phyloP scores from a whole-genome alignment of 2,329 filamentous ascomycete genomes.

The Berkeleyomyces rouxiae region DNA sequence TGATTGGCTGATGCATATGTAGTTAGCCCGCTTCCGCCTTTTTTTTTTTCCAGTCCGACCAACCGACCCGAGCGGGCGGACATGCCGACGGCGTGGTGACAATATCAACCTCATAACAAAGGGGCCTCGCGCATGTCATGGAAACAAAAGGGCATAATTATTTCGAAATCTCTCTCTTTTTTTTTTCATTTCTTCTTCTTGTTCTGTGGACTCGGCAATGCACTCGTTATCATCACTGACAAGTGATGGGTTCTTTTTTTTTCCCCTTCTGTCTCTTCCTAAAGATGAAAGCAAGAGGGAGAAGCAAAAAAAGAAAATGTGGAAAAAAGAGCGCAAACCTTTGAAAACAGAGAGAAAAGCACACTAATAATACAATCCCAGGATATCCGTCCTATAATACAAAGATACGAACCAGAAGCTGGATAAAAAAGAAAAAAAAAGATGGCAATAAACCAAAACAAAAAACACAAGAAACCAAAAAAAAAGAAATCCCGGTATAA shows the following conservation, averaged over 20 bases:
- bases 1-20: no score
- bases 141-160: background rate
- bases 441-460: background rate
- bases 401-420: background rate
- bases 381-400: conserved; percentile 12
- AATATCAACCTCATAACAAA: no score
- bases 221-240: background rate
- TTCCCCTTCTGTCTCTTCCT: background rate
- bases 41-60: no score
- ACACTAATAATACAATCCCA: conserved; percentile 4
- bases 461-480: background rate
- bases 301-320: background rate
- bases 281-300: background rate
- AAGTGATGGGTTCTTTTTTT: background rate
- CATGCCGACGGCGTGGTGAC: no score
- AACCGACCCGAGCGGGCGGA: no score
- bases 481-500: background rate
- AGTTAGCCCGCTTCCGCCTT: no score
- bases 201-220: background rate
- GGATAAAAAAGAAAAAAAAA: background rate
- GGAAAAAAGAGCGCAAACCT: no score
- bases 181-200: background rate
- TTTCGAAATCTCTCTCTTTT: background rate
- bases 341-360: background rate
- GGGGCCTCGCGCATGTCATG: no score